Base-by-base conservation (phyloP, 2,329 filamentous ascomycete genomes). In the Didymella pinodella region DNA sequence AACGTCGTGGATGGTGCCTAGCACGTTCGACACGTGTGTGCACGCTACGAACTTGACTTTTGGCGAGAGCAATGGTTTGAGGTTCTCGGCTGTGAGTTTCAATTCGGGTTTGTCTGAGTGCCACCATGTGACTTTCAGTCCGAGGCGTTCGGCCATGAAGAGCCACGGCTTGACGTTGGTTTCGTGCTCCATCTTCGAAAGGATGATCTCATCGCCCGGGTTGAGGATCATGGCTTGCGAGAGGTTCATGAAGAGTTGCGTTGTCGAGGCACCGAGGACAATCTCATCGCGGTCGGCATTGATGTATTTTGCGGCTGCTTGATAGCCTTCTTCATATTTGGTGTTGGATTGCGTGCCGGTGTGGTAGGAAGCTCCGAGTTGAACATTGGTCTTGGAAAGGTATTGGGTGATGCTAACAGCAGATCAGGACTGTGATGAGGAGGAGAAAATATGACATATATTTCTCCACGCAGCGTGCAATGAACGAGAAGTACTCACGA, bases 111-210 rank as follows among this genome's bases (percentile, higher is more conserved):
- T 72, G 4, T 65, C 59, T 22, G 73, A 84, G 20, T 77, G 77
- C 90, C 90, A 93, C 89, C 89, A 92, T 70, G 88, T 91, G 44
- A 93, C 72, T 0, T 77, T 83, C 6, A 91, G 80, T 3, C 84
- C 82, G 45, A 86, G 82, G 14, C 84, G 82, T 29, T 83, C 76
- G 2, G 90, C 90, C 26, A 93, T 82, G 48, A 86, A 84, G 0
- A 91, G 78, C 91, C 90, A 94, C 0, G 90, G 83, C 1, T 88
- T 86, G 56, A 91, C 87, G 71, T 93, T 92, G 36, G 90, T 88
- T 77, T 93, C 91, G 69, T 94, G 90, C 73, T 93, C 90, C 54
- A 92, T 80, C 56, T 84, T 84, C 0, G 90, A 92, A 11, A 93
- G 70, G 61, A 95, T 80, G 48, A 94, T 82, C 70, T 92, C 89